Evolutionary conservation across 78 protist genomes (phyloP).

Genomic region (Trichosphaerium sp.): DNA sequence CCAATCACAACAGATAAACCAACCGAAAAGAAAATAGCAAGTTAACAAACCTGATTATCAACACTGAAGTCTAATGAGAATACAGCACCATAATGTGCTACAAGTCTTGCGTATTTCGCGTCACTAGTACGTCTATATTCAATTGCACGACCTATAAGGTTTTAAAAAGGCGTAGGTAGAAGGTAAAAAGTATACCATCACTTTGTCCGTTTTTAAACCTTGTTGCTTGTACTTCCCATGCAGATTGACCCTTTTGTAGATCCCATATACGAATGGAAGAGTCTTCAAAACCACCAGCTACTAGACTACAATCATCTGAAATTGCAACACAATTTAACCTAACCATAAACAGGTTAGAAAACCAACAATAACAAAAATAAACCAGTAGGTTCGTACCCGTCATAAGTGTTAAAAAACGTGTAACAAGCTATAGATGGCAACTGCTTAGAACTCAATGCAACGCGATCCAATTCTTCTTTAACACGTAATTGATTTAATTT

Average conservation of each 20-base stretch:
- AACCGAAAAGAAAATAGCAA: too few relatives aligned
- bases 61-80: too few relatives aligned
- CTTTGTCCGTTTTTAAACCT: background rate
- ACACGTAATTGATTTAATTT: constrained; percentile 23
- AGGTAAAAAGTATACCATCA: background rate
- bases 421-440: constrained; percentile 68
- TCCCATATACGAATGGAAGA: constrained; percentile 54
- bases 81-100: too few relatives aligned
- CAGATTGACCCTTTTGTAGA: background rate
- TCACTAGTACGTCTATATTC: too few relatives aligned
- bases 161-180: too few relatives aligned
- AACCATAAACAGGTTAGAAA: background rate
- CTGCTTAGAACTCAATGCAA: constrained; percentile 17
- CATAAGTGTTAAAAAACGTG: constrained; percentile 57
- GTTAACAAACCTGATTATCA: too few relatives aligned
- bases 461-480: constrained; percentile 35
- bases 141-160: too few relatives aligned
- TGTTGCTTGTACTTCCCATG: background rate
- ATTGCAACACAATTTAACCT: constrained; percentile 25
- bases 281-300: constrained; percentile 56
- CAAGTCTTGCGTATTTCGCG: too few relatives aligned
- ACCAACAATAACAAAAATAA: constrained; percentile 1
- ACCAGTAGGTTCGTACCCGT: background rate
- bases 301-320: constrained; percentile 12
- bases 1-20: too few relatives aligned